Evolutionary conservation across 1,284 basidiomycete species (phyloP).

Genomic region (Moniliophthora roreri): DNA sequence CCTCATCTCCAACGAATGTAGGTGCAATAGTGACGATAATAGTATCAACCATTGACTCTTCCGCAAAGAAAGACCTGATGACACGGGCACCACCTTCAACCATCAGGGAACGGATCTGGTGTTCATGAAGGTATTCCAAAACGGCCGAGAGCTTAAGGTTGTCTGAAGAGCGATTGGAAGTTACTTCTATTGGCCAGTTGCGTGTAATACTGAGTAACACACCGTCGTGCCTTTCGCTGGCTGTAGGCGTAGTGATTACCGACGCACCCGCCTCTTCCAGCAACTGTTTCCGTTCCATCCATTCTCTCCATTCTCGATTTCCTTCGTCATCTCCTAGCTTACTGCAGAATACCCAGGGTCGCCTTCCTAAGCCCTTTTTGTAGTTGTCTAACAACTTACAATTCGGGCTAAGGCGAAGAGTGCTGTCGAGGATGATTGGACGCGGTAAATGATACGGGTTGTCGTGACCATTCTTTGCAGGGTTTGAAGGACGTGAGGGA

Average conservation of each 20-base stretch:
- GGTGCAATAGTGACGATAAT: constrained; percentile 86
- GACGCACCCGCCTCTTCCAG: constrained; percentile 57
- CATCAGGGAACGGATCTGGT: constrained; percentile 81
- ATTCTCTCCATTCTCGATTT: constrained; percentile 30
- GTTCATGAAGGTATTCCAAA: constrained; percentile 48
- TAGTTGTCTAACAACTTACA: constrained; percentile 80
- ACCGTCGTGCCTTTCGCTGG: constrained; percentile 24
- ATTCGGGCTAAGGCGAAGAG: constrained; percentile 62
- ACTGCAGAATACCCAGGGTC: constrained; percentile 76
- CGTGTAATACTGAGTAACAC: constrained; percentile 9
- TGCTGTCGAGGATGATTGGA: constrained; percentile 84
- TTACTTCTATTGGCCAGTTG: not conserved
- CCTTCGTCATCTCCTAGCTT: constrained; percentile 21
- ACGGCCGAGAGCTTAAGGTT: constrained; percentile 53
- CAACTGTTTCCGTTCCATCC: constrained; percentile 35
- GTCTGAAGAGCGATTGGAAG: constrained; percentile 15
- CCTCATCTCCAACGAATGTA: constrained; percentile 70
- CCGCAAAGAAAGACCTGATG: constrained; percentile 74
- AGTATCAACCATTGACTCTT: constrained; percentile 56
- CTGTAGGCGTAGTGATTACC: constrained; percentile 41
- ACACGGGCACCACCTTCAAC: constrained; percentile 91
- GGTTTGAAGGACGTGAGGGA: constrained; percentile 35
- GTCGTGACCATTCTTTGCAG: constrained; percentile 20
- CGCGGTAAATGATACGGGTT: constrained; percentile 61
- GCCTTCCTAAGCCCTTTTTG: constrained; percentile 54